Evolutionary conservation across 2,329 filamentous ascomycete species (phyloP).

Genomic region (Kalmusia sp.): DNA sequence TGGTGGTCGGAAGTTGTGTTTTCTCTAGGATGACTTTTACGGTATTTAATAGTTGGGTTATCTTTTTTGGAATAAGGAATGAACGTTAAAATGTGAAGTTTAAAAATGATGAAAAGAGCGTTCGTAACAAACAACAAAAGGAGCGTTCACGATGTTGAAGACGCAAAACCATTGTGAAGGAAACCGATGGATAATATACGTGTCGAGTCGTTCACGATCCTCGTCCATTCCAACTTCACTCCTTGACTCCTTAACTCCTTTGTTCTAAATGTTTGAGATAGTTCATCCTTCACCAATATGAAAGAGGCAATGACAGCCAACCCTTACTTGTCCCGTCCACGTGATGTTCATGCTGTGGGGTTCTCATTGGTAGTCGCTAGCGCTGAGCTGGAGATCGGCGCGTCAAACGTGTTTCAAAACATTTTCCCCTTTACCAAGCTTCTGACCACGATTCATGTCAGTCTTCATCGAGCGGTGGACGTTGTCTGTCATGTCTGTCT

Average conservation of each 20-base stretch:
- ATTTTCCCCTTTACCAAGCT: constrained; percentile 2
- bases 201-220: too few relatives aligned
- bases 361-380: constrained; percentile 24
- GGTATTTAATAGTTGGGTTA: neutral
- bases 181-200: too few relatives aligned
- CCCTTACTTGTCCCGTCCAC: constrained; percentile 11
- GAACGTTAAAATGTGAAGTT: too few relatives aligned
- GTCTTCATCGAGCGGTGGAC: neutral
- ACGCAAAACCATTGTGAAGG: too few relatives aligned
- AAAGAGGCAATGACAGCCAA: constrained; percentile 7
- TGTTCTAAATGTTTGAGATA: neutral
- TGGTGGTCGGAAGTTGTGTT: neutral
- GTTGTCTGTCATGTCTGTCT: neutral
- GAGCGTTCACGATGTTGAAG: too few relatives aligned
- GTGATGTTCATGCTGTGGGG: constrained; percentile 13
- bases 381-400: neutral
- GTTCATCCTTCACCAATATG: neutral
- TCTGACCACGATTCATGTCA: constrained; percentile 1
- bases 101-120: too few relatives aligned
- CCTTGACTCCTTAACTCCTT: neutral
- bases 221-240: too few relatives aligned
- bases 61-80: neutral
- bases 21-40: neutral
- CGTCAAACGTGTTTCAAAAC: constrained; percentile 29
- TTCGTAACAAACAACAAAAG: too few relatives aligned